phyloP scores from a whole-genome alignment of 208 protist species.

The Naegleria lovaniensis region DNA sequence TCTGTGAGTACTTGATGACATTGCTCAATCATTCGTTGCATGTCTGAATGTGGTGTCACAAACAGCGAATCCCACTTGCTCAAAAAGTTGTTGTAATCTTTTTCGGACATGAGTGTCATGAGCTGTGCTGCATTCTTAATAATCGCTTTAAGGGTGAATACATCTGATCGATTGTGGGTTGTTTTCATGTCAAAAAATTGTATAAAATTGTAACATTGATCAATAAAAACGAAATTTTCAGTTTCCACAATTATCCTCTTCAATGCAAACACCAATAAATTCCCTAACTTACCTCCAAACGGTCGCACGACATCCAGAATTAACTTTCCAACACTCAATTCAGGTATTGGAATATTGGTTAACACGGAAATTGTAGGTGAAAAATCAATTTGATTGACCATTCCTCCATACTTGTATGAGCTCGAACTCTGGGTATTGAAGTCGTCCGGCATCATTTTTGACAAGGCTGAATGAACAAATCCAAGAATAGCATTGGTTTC shows the following conservation, averaged over 20 bases:
- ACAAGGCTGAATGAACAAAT: neutral
- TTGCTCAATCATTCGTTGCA: neutral
- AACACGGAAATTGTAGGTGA: neutral
- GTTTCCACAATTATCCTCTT: too few species aligned
- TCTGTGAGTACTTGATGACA: neutral
- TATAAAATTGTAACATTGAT: too few species aligned
- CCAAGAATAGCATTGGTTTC: constrained; percentile 46
- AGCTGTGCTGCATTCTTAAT: neutral
- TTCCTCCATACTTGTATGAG: neutral
- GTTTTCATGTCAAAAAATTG: too few species aligned
- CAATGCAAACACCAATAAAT: too few species aligned
- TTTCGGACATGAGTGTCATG: neutral
- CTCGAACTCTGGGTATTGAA: neutral
- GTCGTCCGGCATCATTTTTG: too few species aligned
- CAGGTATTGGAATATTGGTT: neutral
- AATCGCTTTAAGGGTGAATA: neutral
- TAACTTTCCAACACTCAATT: neutral
- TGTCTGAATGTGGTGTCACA: neutral
- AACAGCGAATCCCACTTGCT: neutral
- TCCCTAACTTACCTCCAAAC: neutral
- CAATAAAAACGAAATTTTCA: too few species aligned
- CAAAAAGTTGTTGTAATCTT: neutral
- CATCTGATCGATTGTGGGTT: neutral
- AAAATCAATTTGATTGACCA: constrained; percentile 17
- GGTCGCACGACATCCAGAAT: neutral